Evolutionary conservation across 805 yeast genomes (phyloP), one percentile per base, ranked within the genome.

Genomic region (Metschnikowia dekortorum): DNA sequence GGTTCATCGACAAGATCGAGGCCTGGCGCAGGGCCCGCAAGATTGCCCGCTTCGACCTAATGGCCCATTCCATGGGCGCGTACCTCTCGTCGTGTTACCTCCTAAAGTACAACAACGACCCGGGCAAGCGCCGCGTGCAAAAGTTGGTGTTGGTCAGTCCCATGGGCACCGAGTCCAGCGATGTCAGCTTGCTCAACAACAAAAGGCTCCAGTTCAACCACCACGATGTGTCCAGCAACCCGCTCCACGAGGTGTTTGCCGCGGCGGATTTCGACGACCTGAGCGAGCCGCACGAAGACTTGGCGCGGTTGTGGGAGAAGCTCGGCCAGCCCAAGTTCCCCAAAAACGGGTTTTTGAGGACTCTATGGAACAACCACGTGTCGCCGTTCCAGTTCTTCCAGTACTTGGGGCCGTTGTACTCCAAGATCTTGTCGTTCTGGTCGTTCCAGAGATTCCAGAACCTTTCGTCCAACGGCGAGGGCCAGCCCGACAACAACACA

Each of bases 41-140:
- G 0, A 48, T 72, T 10, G 49, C 45, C 1, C 51, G 50, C 1
- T 73, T 73, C 53, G 65, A 66, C 42, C 50, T 73, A 10, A 63
- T 72, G 35, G 71, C 62, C 38, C 77, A 73, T 54, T 70, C 75
- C 3, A 72, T 73, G 77, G 77, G 77, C 3, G 76, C 72, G 4
- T 73, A 73, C 48, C 55, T 73, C 28, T 56, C 69, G 11, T 61
- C 74, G 49, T 71, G 76, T 52, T 73, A 72, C 53, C 56, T 73
- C 22, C 59, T 72, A 70, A 73, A 73, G 55, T 70, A 70, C 52
- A 68, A 69, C 46, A 59, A 61, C 9, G 26, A 44, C 43, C 35
- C 44, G 10, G 52, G 53, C 16, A 49, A 47, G 1, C 37, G 34
- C 10, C 38, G 57, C 26, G 71, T 61, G 30, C 61, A 49, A 39